Conservation (phyloP, 495 filamentous ascomycete genomes). For the Trichoderma virens region DNA sequence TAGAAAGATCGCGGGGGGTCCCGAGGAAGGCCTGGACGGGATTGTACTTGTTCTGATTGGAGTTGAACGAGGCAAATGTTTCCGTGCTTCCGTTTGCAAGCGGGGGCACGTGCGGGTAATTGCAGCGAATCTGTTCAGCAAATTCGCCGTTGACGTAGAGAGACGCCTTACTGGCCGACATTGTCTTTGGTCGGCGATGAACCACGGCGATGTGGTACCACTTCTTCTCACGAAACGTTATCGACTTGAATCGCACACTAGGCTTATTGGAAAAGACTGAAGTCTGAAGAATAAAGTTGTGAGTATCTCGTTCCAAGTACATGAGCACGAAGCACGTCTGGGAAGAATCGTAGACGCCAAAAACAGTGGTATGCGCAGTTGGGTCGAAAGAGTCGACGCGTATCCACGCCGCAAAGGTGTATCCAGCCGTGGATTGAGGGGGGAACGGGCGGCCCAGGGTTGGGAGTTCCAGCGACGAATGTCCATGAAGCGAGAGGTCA, state of each 20-base stretch:
- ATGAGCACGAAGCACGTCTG: slow-evolving; percentile 92
- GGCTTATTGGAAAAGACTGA: slow-evolving; percentile 79
- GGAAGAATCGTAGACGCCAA: slow-evolving; percentile 86
- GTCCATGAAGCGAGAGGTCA: slow-evolving; percentile 81
- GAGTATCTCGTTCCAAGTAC: slow-evolving; percentile 92
- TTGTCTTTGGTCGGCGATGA: slow-evolving; percentile 68
- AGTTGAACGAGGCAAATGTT: slow-evolving; percentile 51
- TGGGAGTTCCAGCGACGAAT: slow-evolving; percentile 78
- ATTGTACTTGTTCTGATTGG: slow-evolving; percentile 46
- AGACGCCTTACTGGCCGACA: slow-evolving; percentile 71
- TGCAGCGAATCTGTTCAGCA: slow-evolving; percentile 79
- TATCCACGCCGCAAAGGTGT: slow-evolving; percentile 84
- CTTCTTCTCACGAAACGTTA: slow-evolving; percentile 57
- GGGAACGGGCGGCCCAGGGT: slow-evolving; percentile 79
- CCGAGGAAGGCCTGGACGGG: slow-evolving; percentile 88
- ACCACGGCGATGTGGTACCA: slow-evolving; percentile 94
- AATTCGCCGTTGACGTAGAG: slow-evolving; percentile 92
- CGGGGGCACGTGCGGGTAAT: slow-evolving; percentile 70
- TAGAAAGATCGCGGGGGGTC: slow-evolving; percentile 83
- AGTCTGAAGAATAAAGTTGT: slow-evolving; percentile 91
- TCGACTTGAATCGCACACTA: slow-evolving; percentile 87
- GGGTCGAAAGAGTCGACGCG: slow-evolving; percentile 79
- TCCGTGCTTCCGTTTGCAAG: slow-evolving; percentile 49
- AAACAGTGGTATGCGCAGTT: slow-evolving; percentile 83
- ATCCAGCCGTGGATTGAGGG: slow-evolving; percentile 61